phyloP scores from a whole-genome alignment of 2,329 filamentous ascomycete species.

The Claviceps sp. region DNA sequence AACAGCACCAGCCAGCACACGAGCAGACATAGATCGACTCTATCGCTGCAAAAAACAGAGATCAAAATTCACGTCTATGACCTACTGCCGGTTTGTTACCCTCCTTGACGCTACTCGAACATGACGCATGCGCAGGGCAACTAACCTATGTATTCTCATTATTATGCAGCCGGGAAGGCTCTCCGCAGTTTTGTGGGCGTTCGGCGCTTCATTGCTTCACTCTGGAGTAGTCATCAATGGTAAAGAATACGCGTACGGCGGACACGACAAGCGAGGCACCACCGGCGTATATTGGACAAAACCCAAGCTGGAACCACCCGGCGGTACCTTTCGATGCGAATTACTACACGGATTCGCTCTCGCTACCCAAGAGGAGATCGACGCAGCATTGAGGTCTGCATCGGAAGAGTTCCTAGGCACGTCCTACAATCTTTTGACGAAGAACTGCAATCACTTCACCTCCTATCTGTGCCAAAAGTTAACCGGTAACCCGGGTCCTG shows the following conservation, averaged over 20 bases:
- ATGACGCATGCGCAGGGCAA: not conserved
- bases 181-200: constrained; percentile 62
- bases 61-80: constrained; percentile 69
- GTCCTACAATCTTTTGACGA: constrained; percentile 67
- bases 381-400: constrained; percentile 52
- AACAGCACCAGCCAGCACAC: constrained; percentile 12
- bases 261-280: constrained; percentile 55
- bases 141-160: constrained; percentile 1
- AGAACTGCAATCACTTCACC: constrained; percentile 86
- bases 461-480: constrained; percentile 60
- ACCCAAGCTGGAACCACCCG: constrained; percentile 58
- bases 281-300: constrained; percentile 78
- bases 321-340: constrained; percentile 61
- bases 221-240: constrained; percentile 72
- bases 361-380: constrained; percentile 54
- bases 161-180: constrained; percentile 51
- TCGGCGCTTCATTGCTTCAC: constrained; percentile 67
- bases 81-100: constrained; percentile 47
- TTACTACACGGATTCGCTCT: constrained; percentile 72
- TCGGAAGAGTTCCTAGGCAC: constrained; percentile 63
- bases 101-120: not conserved
- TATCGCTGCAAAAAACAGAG: constrained; percentile 59
- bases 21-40: constrained; percentile 45
- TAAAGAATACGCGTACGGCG: constrained; percentile 74
- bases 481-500: constrained; percentile 55